Conservation (phyloP, 2,329 filamentous ascomycete species). For the Lachnellula subtilissima region DNA sequence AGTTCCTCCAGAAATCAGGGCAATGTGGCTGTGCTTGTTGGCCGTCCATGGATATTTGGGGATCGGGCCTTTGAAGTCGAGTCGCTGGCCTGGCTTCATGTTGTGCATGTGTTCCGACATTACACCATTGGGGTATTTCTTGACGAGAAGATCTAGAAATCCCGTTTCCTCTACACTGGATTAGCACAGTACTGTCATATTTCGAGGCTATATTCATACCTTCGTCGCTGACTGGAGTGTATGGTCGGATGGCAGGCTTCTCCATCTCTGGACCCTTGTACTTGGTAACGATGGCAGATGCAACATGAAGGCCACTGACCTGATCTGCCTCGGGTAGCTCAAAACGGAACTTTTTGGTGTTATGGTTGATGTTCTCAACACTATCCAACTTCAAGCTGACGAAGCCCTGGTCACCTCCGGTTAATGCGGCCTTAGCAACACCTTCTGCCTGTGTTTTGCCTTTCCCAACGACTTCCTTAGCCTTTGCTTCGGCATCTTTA, state of each 20-base stretch:
- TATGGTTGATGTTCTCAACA: conserved; percentile 80
- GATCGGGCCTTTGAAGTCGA: conserved; percentile 92
- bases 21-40: conserved; percentile 92
- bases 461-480: conserved; percentile 37
- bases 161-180: conserved; percentile 61
- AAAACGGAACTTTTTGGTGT: conserved; percentile 91
- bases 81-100: conserved; percentile 73
- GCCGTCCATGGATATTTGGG: conserved; percentile 85
- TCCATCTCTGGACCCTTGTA: conserved; percentile 77
- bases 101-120: conserved; percentile 89
- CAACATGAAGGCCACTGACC: conserved; percentile 75
- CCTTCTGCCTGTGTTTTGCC: conserved; percentile 5
- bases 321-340: conserved; percentile 77
- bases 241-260: conserved; percentile 86
- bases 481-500: conserved; percentile 53
- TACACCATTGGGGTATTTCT: conserved; percentile 82
- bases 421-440: conserved; percentile 50
- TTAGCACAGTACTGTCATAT: conserved; percentile 10
- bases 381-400: conserved; percentile 74
- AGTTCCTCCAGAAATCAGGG: conserved; percentile 86
- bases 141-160: conserved; percentile 83
- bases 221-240: conserved; percentile 88
- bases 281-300: conserved; percentile 88
- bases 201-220: conserved; percentile 39
- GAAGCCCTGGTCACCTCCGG: conserved; percentile 86